A percentile compares a stretch with the other conserved stretches of the same genome.
Conservation (phyloP, 176 grass and related monocot species). For the Eremochloa ophiuroides region DNA sequence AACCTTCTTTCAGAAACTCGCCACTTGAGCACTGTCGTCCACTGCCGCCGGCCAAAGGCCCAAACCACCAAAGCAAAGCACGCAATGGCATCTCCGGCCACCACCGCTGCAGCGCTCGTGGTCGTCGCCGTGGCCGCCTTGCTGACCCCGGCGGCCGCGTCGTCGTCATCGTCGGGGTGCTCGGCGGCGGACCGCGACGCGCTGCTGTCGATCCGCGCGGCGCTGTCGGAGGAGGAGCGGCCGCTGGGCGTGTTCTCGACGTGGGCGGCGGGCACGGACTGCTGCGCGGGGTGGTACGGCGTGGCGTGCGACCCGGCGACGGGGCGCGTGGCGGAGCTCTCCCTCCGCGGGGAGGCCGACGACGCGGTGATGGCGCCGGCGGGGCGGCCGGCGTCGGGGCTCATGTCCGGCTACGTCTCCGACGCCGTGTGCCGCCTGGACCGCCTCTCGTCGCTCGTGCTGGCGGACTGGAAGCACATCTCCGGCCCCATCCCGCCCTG, state of each 20-base stretch:
- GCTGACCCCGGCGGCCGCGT: background rate
- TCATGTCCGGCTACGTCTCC: conserved; percentile 95
- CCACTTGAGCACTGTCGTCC: background rate
- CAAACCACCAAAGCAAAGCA: background rate
- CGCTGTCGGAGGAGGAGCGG: conserved; percentile 47
- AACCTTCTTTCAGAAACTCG: conserved; percentile 6
- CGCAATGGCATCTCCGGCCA: conserved; percentile 2
- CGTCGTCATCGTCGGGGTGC: too few species aligned
- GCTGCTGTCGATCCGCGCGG: conserved; percentile 62
- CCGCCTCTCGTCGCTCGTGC: conserved; percentile 53
- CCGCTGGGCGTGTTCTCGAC: conserved; percentile 80
- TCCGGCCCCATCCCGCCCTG: conserved; percentile 66
- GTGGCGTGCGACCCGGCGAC: conserved; percentile 73
- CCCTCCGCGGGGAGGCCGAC: conserved; percentile 81
- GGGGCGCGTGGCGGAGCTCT: conserved; percentile 66
- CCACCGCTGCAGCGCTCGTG: background rate
- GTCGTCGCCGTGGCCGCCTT: background rate
- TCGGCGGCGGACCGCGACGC: conserved; percentile 41
- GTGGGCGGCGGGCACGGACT: conserved; percentile 67
- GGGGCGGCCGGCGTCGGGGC: conserved; percentile 47
- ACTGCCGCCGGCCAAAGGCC: background rate
- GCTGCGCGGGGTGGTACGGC: conserved; percentile 89
- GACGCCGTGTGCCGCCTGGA: conserved; percentile 72
- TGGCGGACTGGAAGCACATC: conserved; percentile 98
- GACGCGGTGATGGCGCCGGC: conserved; percentile 66